Percentiles rank a stretch among this genome's conserved stretches.
phyloP scores from a whole-genome alignment of 2,329 filamentous ascomycete species.

The Emmonsiellopsis sp. region DNA sequence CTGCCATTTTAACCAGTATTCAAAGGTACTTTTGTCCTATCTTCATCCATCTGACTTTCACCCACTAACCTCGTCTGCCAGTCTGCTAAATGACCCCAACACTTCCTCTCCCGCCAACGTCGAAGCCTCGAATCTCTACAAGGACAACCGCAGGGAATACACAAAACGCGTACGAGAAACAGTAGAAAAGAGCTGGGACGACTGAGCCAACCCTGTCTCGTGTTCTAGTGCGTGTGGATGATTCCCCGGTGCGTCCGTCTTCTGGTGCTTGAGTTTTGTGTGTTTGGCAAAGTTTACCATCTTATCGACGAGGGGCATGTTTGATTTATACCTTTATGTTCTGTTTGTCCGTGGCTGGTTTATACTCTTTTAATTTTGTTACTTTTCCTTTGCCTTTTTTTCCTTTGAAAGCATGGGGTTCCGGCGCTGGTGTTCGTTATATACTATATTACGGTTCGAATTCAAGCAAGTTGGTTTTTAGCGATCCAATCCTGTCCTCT shows the following conservation, averaged over 20 bases:
- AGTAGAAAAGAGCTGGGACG: conserved; percentile 99
- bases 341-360: neutral
- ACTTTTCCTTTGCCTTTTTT: conserved; percentile 15
- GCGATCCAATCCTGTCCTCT: no score
- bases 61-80: conserved; percentile 28
- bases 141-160: conserved; percentile 95
- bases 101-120: conserved; percentile 98
- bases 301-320: neutral
- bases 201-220: conserved; percentile 51
- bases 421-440: conserved; percentile 22
- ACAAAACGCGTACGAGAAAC: conserved; percentile 91
- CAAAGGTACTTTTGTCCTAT: conserved; percentile 59
- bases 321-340: neutral
- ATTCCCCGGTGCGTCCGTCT: neutral
- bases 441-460: neutral
- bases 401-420: conserved; percentile 36
- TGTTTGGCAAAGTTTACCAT: no score
- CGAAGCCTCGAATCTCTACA: conserved; percentile 95
- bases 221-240: neutral
- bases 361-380: neutral
- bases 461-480: no score
- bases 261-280: neutral
- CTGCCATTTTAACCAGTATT: conserved; percentile 92
- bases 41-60: neutral
- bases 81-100: conserved; percentile 93